Evolutionary conservation across 495 filamentous ascomycete genomes (phyloP).

Genomic region (Hyaloscypha hepaticicola): DNA sequence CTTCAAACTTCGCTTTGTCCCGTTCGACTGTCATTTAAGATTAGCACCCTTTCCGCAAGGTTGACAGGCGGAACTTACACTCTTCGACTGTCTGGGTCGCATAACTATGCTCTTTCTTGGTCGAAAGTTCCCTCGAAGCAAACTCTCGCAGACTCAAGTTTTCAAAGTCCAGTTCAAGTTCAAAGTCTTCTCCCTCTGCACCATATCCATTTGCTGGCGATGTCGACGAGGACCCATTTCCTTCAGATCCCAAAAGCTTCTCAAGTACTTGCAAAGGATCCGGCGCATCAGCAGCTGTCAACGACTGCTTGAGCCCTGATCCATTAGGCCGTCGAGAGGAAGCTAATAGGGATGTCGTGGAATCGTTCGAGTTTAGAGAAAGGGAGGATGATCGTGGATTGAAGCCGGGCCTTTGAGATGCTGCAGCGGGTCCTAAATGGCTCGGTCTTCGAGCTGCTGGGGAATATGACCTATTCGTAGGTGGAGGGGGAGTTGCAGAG

Average conservation of each 20-base stretch:
- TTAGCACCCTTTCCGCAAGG: conserved; percentile 2
- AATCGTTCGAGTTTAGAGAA: conserved; percentile 69
- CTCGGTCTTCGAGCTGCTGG: conserved; percentile 65
- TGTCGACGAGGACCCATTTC: conserved; percentile 25
- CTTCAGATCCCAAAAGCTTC: conserved; percentile 59
- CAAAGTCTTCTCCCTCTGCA: conserved; percentile 41
- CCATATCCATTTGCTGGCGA: conserved; percentile 8
- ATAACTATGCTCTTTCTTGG: conserved; percentile 47
- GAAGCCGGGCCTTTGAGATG: conserved; percentile 56
- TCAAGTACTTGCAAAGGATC: conserved; percentile 75
- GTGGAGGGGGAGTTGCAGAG: conserved; percentile 55
- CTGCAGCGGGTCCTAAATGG: conserved; percentile 54
- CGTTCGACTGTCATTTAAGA: conserved; percentile 59
- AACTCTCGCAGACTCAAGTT: conserved; percentile 74
- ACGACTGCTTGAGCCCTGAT: conserved; percentile 58
- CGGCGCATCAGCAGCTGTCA: conserved; percentile 52
- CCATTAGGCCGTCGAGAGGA: conserved; percentile 63
- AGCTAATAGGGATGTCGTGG: conserved; percentile 67
- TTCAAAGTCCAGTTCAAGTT: conserved; percentile 72
- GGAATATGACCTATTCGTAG: conserved; percentile 65
- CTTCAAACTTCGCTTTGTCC: conserved; percentile 86
- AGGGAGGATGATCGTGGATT: conserved; percentile 59
- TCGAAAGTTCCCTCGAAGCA: conserved; percentile 41
- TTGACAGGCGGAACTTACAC: conserved; percentile 50
- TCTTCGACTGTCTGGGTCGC: conserved; percentile 72